Conservation (phyloP, 805 yeast species). For the Saturnispora sekii region DNA sequence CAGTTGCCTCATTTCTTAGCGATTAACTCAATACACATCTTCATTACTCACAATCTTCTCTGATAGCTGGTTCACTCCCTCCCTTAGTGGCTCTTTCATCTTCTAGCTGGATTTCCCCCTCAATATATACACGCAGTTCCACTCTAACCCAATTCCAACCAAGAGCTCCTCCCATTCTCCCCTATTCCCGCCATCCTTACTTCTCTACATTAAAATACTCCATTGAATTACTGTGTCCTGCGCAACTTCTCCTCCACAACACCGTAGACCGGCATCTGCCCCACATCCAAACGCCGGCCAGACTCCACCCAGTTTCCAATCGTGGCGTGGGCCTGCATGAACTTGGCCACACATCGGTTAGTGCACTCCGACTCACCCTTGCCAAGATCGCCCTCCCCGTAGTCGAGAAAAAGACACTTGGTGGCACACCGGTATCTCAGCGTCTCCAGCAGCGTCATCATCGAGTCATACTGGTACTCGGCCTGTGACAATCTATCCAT, state of each 20-base stretch:
- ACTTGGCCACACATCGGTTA: conserved; percentile 92
- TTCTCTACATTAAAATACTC: too few species aligned
- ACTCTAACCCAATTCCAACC: too few species aligned
- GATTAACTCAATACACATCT: too few species aligned
- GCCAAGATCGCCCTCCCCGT: conserved; percentile 64
- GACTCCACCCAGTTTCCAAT: conserved; percentile 44
- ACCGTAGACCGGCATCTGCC: conserved; percentile 25
- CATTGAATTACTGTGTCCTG: too few species aligned
- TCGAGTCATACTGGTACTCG: conserved; percentile 57
- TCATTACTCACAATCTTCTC: too few species aligned
- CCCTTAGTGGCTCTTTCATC: neutral
- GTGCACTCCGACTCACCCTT: conserved; percentile 79
- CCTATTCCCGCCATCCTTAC: neutral
- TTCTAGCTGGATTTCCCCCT: too few species aligned
- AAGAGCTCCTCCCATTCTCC: neutral
- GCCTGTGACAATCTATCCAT: conserved; percentile 40
- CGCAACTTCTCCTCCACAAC: conserved; percentile 16
- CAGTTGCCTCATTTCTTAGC: too few species aligned
- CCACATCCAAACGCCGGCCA: conserved; percentile 36
- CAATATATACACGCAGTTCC: too few species aligned
- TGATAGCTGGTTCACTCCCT: too few species aligned
- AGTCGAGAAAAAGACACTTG: conserved; percentile 81
- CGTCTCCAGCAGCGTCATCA: conserved; percentile 37
- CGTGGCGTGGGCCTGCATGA: conserved; percentile 58
- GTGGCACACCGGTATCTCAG: conserved; percentile 52